Base-by-base conservation (phyloP, 2,329 filamentous ascomycete genomes). In the Rhynchosporium secalis region DNA sequence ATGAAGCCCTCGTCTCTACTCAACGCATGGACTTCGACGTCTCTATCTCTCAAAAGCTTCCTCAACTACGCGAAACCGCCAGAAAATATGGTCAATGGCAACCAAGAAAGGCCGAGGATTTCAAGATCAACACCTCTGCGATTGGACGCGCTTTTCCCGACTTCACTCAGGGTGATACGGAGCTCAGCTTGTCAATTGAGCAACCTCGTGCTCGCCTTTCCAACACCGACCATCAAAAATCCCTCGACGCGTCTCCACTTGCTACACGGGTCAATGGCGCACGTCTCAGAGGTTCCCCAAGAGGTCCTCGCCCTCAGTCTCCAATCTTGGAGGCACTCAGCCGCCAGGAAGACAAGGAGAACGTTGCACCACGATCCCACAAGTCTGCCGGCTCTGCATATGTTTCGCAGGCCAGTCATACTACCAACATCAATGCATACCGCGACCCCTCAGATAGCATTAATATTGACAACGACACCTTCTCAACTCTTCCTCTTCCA, bases 101-200 rank as follows among this genome's bases (percentile, higher is more conserved):
- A 56, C 66, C 66, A 55, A 70, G 69, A 40, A 70, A 74, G 48
- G n/a, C 67, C 41, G 28, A 65, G 7, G 76, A 80, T 38, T 78
- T 76, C 62, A 74, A 73, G 38, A 77, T 81, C 57, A 72, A 70
- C 55, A 70, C 68, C 3, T 80, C 79, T 9, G 78, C 77, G 12
- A 72, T 81, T 45, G 76, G 77, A 51, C 74, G 73, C 57, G 77
- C 77, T 26, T 80, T 82, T 63, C 79, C 79, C 36, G 76, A 81
- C 47, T 81, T 82, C 65, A 78, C 80, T 4, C 59, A 58, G 28
- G 48, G 45, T 36, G 56, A 45, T 77, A 55, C 47, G 1, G 58
- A 47, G 6, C 47, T 49, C 45, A 55, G 49, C 41, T 36, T 55
- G 26, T 54, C 58, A 12, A 43, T 64, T 43, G 62, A 64, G 47